Conservation (phyloP, 768 basidiomycete genomes). For the Russula earlei region DNA sequence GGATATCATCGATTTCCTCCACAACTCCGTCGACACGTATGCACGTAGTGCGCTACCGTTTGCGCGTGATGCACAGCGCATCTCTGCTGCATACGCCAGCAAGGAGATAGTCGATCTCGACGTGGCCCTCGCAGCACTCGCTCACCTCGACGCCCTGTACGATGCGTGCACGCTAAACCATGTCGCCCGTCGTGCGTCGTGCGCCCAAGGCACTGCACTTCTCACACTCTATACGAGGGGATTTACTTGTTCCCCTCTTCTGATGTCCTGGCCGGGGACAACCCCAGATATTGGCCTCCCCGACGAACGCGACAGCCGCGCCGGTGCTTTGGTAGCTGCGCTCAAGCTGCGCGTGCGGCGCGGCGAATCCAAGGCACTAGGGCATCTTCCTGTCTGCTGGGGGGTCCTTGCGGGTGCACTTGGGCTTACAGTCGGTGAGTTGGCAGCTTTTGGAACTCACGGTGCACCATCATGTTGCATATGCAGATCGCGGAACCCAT, state of each 20-base stretch:
- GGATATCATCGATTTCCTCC: conserved; percentile 49
- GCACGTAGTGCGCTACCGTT: conserved; percentile 70
- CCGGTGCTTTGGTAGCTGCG: conserved; percentile 41
- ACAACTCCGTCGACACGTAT: conserved; percentile 69
- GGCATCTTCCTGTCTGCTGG: conserved; percentile 90
- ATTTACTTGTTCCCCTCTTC: conserved; percentile 48
- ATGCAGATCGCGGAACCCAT: conserved; percentile 68
- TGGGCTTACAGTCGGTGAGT: conserved; percentile 58
- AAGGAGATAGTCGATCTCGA: conserved; percentile 5
- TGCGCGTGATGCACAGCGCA: conserved; percentile 58
- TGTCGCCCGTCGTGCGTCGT: conserved; percentile 78
- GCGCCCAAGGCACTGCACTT: conserved; percentile 85
- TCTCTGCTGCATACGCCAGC: conserved; percentile 23
- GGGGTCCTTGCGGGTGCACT: conserved; percentile 75
- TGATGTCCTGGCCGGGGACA: conserved; percentile 21
- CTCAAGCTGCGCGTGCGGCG: conserved; percentile 61
- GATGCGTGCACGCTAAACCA: conserved; percentile 87
- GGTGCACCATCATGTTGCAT: not conserved
- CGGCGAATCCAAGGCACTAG: conserved; percentile 44
- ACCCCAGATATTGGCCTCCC: conserved; percentile 1
- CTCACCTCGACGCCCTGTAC: conserved; percentile 62
- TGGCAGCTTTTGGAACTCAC: not conserved
- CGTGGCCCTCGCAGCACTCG: conserved; percentile 35
- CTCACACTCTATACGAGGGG: conserved; percentile 82
- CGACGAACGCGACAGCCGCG: conserved; percentile 23